These are phyloP conservation scores for Colletotrichum agaves DNA, from an alignment of 2,329 filamentous ascomycete species.

Conservation along the genomic window DNA sequence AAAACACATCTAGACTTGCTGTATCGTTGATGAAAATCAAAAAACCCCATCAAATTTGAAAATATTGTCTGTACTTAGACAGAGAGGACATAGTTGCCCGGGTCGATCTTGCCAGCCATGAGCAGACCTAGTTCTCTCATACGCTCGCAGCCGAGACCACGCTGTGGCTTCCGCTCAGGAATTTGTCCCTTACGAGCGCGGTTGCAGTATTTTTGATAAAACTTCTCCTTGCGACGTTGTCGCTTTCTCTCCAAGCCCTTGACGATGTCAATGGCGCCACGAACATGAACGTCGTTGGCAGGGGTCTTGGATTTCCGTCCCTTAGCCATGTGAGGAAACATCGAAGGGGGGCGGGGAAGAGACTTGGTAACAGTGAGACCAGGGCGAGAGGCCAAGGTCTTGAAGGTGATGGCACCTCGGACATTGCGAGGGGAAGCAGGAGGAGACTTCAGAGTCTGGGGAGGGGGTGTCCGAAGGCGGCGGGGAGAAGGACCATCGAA, in stretches of 20 bases:
- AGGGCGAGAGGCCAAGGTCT: slow-evolving; percentile 67
- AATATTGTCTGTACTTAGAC: slow-evolving; percentile 55
- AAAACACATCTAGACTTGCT: slow-evolving; percentile 16
- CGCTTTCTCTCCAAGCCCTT: slow-evolving; percentile 96
- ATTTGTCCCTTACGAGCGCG: slow-evolving; percentile 78
- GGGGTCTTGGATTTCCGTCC: slow-evolving; percentile 49
- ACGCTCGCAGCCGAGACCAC: slow-evolving; percentile 88
- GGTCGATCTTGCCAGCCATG: slow-evolving; percentile 82
- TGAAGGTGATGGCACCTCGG: slow-evolving; percentile 54
- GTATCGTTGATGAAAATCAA: slow-evolving; percentile 16
- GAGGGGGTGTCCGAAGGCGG: slow-evolving; percentile 75
- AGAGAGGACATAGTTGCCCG: slow-evolving; percentile 81
- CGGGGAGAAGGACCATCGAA: slow-evolving; percentile 78
- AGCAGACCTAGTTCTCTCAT: slow-evolving; percentile 89
- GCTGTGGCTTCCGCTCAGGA: slow-evolving; percentile 73
- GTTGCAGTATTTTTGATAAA: slow-evolving; percentile 88
- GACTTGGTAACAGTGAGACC: slow-evolving; percentile 84
- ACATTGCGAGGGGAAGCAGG: slow-evolving; percentile 55
- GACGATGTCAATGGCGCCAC: slow-evolving; percentile 97
- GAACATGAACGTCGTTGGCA: slow-evolving; percentile 71
- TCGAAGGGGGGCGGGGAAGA: slow-evolving; percentile 80
- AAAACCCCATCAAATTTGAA: slow-evolving; percentile 9
- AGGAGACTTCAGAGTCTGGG: slow-evolving; percentile 61
- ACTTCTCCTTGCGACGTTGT: slow-evolving; percentile 91
- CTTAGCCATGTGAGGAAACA: slow-evolving; percentile 68